Evolutionary conservation across 345 rosid species (phyloP), one percentile per base, ranked within the genome.

Genomic region (Eutrema heterophyllum): DNA sequence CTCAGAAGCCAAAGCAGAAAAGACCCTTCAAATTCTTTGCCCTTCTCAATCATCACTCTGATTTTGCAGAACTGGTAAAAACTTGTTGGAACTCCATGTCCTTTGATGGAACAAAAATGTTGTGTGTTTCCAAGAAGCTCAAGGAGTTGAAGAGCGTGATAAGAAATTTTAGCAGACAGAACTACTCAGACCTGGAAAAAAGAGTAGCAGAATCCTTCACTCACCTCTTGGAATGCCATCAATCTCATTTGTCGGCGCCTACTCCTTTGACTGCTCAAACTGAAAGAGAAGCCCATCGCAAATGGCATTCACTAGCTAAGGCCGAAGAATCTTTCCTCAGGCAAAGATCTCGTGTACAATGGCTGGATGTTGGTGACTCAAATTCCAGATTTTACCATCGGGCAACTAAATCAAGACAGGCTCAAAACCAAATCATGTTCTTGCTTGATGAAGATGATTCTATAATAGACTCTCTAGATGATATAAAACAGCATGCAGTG

Each of bases 261-360:
- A 14, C 18, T 13, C 7, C 12, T 1, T 0, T 4, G 1, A 2
- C 9, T 1, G 38, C 5, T 1, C 12, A 4, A 0, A 4, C 0
- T 0, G 48, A 44, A 4, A 14, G 12, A 4, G 24, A 15, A 5
- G 51, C 51, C 2, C 9, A 46, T 15, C 7, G 1, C 9, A 8
- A n/a, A 5, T 46, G 51, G 51, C 9, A 10, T 3, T 3, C 14
- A 0, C 26, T 46, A 0, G 51, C 26, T 0, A 15, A 5, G 9
- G 51, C 51, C 0, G 26, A 46, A 7, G 51, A 46, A 15, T 46
- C 51, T 15, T 46, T 5, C 4, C 15, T 46, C 1, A 15, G 9
- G 24, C 48, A 44, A 1, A 44, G 16, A 18, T 18, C 21, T 18
- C 21, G 21, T 0, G 21, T 18, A 0, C 21, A 18, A 18, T 18